These are phyloP conservation scores for Solidago caesia DNA, from an alignment of 129 eudicot species.

Conservation along the genomic window DNA sequence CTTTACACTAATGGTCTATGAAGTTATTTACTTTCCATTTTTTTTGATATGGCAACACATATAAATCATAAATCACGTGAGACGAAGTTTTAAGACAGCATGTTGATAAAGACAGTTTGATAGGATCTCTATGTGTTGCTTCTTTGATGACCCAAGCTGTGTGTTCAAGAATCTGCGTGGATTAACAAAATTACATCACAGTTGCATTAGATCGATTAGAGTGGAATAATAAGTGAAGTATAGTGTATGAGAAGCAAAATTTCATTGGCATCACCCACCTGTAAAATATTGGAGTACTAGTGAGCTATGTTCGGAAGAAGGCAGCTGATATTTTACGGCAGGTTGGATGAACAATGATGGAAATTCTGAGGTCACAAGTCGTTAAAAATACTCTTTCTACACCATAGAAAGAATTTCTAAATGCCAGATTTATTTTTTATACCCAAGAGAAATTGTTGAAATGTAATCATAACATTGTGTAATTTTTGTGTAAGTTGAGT, in stretches of 20 bases:
- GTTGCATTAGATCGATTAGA: conserved; percentile 17
- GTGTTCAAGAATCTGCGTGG: background rate
- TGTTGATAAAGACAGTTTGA: conserved; percentile 2
- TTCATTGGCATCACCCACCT: background rate
- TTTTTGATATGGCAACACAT: background rate
- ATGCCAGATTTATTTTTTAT: too few relatives aligned
- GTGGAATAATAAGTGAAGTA: background rate
- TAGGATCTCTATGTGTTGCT: conserved; percentile 7
- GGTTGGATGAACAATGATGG: background rate
- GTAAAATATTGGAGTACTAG: background rate
- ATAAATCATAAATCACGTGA: background rate
- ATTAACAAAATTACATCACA: conserved; percentile 5
- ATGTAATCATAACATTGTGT: background rate
- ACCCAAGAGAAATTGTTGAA: background rate
- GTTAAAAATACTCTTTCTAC: background rate
- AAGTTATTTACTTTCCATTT: background rate
- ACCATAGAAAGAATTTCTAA: too few relatives aligned
- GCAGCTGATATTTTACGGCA: background rate
- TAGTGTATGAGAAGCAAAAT: background rate
- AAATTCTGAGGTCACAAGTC: background rate
- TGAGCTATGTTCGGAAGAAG: background rate
- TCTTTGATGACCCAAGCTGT: conserved; percentile 1
- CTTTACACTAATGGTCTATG: background rate
- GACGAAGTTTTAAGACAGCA: background rate
- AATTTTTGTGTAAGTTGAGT: background rate